Evolutionary conservation across 208 protist genomes (phyloP), one percentile per base, ranked within the genome.

Genomic region (Zelonia costaricensis): DNA sequence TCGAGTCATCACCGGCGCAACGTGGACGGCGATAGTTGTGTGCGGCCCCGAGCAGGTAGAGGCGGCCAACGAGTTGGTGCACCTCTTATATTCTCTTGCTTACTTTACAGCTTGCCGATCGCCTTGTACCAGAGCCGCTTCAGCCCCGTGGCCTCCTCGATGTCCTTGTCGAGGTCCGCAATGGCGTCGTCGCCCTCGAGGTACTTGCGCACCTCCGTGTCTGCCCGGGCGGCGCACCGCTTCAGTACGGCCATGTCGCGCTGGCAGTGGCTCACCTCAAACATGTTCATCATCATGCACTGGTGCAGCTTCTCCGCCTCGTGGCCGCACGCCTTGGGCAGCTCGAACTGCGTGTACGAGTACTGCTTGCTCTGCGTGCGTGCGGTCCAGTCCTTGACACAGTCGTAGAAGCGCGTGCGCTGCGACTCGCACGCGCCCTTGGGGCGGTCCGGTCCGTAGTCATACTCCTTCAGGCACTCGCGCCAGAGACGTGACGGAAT

Each of bases 231-330:
- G 8, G 72, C 81, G 68, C 89, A 95, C 13, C 71, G 66, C 76
- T 95, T 95, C 52, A 95, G 75, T 39, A 79, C 49, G 23, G 76
- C 62, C 89, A 95, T 95, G 8, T 82, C 72, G 35, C 68, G 62
- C 42, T 87, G 77, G 45, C 89, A 95, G 44, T 70, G 60, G 12
- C 74, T 78, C 35, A 91, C 82, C 67, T 95, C 89, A 57, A 93
- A 95, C 76, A 88, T 90, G 70, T 77, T 86, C 62, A 89, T 86
- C 89, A 95, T 95, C 89, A 95, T 95, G 66, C 89, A 95, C 69
- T 92, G 77, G 42, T 95, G 85, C 49, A 95, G 67, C 58, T 75
- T 79, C 69, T 92, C 83, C 36, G 89, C 78, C 67, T 95, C 81
- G 53, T 73, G 58, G 20, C 73, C 65, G 65, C 89, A 95, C 44